These are phyloP conservation scores for Penicillium robsamsonii DNA, from an alignment of 495 filamentous ascomycete species.

Conservation along the genomic window DNA sequence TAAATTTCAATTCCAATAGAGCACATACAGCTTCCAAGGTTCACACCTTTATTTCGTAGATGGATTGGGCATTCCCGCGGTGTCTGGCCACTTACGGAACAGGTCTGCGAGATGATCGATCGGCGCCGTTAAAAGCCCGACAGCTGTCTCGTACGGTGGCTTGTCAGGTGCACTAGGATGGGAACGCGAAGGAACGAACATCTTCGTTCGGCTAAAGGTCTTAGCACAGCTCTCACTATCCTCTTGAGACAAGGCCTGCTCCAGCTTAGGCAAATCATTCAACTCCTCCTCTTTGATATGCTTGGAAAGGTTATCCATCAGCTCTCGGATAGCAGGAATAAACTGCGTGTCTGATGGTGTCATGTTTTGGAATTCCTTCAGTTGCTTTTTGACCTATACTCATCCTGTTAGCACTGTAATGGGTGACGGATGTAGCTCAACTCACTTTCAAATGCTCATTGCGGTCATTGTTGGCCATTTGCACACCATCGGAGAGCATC, in stretches of 20 bases:
- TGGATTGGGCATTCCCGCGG: constrained; percentile 23
- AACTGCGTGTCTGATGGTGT: constrained; percentile 47
- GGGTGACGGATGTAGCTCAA: not conserved
- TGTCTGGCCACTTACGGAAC: constrained; percentile 34
- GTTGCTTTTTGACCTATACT: constrained; percentile 57
- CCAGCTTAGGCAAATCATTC: constrained; percentile 54
- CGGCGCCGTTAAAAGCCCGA: constrained; percentile 32
- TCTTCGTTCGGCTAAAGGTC: constrained; percentile 59
- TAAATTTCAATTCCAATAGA: no score
- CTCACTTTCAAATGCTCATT: constrained; percentile 54
- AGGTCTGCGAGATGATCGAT: constrained; percentile 36
- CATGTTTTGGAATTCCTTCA: constrained; percentile 61
- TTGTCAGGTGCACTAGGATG: constrained; percentile 48
- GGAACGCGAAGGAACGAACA: constrained; percentile 57
- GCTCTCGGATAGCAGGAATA: constrained; percentile 46
- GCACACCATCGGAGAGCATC: constrained; percentile 46
- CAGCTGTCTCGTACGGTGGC: constrained; percentile 34
- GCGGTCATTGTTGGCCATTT: constrained; percentile 59
- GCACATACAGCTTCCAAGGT: no score
- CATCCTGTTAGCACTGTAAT: not conserved
- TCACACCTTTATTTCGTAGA: constrained; percentile 8
- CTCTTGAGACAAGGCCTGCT: constrained; percentile 38
- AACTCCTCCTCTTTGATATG: constrained; percentile 64
- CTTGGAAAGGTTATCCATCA: constrained; percentile 50
- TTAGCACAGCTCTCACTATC: constrained; percentile 44